Evolutionary conservation across 2,329 filamentous ascomycete genomes (phyloP).

Genomic region (Stagonosporopsis cucurbitacearum): DNA sequence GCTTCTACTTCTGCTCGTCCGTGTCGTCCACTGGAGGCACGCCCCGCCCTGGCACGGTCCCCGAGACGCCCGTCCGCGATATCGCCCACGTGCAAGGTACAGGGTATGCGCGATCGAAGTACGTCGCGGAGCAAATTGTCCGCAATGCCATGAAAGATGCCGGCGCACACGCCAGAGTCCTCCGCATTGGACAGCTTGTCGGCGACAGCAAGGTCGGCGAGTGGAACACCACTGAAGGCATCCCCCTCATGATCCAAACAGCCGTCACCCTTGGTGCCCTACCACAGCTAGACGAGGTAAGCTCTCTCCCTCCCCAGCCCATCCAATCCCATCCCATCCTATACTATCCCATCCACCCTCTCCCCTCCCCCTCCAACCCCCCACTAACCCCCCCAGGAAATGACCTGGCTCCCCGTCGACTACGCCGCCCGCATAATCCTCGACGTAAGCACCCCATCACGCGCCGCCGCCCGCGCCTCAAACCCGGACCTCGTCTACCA

Average conservation of each 20-base stretch:
- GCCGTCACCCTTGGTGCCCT: constrained; percentile 56
- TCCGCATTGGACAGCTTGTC: constrained; percentile 56
- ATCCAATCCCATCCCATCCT: neutral
- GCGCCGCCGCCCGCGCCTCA: neutral
- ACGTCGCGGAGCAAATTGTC: constrained; percentile 57
- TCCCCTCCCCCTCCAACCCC: neutral
- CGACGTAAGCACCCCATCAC: constrained; percentile 1
- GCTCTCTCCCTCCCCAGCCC: neutral
- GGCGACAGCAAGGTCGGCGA: constrained; percentile 55
- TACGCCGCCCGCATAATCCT: constrained; percentile 48
- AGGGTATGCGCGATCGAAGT: constrained; percentile 61
- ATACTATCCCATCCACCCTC: no score
- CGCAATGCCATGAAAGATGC: constrained; percentile 23
- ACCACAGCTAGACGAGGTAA: constrained; percentile 52
- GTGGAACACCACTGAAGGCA: constrained; percentile 60
- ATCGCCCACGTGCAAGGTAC: constrained; percentile 55
- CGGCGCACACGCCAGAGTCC: constrained; percentile 40
- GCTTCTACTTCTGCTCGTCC: constrained; percentile 56
- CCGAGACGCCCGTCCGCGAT: constrained; percentile 48
- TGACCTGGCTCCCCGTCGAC: constrained; percentile 55
- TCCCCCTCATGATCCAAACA: constrained; percentile 58
- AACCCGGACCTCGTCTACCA: constrained; percentile 54
- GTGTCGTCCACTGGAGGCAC: constrained; percentile 53
- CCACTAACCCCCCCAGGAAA: constrained; percentile 14
- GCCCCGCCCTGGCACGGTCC: constrained; percentile 43